phyloP scores from a whole-genome alignment of 495 filamentous ascomycete genomes.

The Xylaria acuta region DNA sequence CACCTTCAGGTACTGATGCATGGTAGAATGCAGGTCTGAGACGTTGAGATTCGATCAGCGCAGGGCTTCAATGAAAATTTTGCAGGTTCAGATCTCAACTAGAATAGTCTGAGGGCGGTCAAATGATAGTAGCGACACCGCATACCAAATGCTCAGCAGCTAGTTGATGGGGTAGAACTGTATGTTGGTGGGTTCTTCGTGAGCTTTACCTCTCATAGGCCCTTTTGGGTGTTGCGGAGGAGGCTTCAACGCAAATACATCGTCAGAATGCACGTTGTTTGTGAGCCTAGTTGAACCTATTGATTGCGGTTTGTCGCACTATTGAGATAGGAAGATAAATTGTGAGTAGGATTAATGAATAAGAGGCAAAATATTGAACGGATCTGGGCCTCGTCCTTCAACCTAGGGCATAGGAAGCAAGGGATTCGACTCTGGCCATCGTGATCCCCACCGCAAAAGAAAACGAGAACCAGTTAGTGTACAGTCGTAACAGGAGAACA shows the following conservation, averaged over 20 bases:
- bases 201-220: not conserved
- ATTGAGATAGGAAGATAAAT: not conserved
- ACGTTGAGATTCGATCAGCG: not conserved
- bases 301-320: not conserved
- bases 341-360: not conserved
- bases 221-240: not conserved
- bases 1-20: slow-evolving; percentile 4
- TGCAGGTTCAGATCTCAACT: not conserved
- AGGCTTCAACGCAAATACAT: not conserved
- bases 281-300: slow-evolving; percentile 7
- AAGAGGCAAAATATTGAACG: slow-evolving; percentile 6
- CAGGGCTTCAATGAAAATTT: slow-evolving; percentile 2
- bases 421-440: not conserved
- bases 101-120: not conserved
- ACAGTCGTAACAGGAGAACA: not conserved
- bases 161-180: not conserved
- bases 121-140: not conserved
- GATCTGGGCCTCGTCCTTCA: no score
- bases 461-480: not conserved
- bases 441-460: slow-evolving; percentile 7
- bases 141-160: not conserved
- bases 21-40: slow-evolving; percentile 5
- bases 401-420: not conserved
- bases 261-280: not conserved
- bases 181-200: not conserved